Conservation (phyloP, 345 rosid species). For the Atalantia buxifolia region DNA sequence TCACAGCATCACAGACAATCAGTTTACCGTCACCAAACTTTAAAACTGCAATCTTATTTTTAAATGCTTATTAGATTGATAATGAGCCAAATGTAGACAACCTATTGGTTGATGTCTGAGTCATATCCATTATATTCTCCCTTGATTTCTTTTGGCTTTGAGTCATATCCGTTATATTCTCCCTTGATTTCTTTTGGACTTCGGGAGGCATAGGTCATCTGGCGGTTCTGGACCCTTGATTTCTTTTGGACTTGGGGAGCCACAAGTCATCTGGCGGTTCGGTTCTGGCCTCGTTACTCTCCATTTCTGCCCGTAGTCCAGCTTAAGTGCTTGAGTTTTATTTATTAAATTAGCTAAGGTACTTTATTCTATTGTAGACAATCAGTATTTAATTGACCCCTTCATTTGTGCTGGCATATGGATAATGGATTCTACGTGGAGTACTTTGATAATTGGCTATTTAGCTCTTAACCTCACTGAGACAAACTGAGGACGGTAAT, state of each 20-base stretch:
- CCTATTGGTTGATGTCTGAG: neutral
- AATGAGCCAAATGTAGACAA: neutral
- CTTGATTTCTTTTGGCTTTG: too few relatives aligned
- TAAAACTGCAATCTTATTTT: neutral
- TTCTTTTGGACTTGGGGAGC: too few relatives aligned
- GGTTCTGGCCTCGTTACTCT: neutral
- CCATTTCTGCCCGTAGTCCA: too few relatives aligned
- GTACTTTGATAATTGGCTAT: neutral
- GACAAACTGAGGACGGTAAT: too few relatives aligned
- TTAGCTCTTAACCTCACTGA: neutral
- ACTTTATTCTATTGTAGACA: neutral
- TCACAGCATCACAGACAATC: neutral
- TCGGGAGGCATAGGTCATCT: too few relatives aligned
- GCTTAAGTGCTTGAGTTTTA: neutral
- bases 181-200: too few relatives aligned
- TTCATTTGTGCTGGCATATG: too few relatives aligned
- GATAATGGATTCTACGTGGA: neutral
- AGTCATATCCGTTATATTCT: too few relatives aligned
- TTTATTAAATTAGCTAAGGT: neutral
- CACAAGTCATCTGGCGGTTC: too few relatives aligned
- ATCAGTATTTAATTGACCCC: neutral
- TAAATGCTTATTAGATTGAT: neutral
- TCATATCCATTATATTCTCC: too few relatives aligned
- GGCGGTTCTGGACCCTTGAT: too few relatives aligned
- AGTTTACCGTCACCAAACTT: neutral